Conservation (phyloP, 345 rosid species). For the Populus davidiana region DNA sequence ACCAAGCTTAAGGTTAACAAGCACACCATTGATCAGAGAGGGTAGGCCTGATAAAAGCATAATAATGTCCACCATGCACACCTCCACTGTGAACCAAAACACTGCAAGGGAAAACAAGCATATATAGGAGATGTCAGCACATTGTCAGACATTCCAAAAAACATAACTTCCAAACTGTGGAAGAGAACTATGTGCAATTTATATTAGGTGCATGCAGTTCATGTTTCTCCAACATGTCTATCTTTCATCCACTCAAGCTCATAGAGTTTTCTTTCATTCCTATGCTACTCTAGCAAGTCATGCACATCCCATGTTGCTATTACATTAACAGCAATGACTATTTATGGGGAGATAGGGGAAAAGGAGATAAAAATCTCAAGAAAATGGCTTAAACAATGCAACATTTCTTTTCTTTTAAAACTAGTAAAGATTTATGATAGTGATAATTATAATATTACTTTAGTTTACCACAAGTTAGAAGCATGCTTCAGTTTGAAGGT, state of each 20-base stretch:
- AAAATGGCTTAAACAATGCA: not conserved
- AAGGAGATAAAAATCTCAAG: not conserved
- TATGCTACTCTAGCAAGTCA: not conserved
- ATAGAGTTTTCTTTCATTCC: not conserved
- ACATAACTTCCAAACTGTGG: not conserved
- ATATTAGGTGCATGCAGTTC: not conserved
- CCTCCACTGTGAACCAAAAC: conserved; percentile 98
- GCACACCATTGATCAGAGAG: conserved; percentile 89
- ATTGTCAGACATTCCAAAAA: not conserved
- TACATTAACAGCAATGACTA: not conserved
- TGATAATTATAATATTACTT: not conserved
- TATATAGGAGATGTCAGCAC: not conserved
- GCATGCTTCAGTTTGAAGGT: no score
- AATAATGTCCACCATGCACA: conserved; percentile 96
- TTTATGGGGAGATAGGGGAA: not conserved
- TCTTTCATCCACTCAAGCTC: not conserved
- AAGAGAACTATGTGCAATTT: not conserved
- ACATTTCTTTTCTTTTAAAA: not conserved
- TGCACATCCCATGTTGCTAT: not conserved
- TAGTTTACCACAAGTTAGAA: not conserved
- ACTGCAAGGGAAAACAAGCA: conserved; percentile 44
- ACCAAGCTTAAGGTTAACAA: not conserved
- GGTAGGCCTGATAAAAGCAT: conserved; percentile 95
- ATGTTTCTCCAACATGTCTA: not conserved
- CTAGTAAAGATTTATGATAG: not conserved